These are phyloP conservation scores for Claviceps citrina DNA, from an alignment of 2,329 filamentous ascomycete species.

Conservation along the genomic window DNA sequence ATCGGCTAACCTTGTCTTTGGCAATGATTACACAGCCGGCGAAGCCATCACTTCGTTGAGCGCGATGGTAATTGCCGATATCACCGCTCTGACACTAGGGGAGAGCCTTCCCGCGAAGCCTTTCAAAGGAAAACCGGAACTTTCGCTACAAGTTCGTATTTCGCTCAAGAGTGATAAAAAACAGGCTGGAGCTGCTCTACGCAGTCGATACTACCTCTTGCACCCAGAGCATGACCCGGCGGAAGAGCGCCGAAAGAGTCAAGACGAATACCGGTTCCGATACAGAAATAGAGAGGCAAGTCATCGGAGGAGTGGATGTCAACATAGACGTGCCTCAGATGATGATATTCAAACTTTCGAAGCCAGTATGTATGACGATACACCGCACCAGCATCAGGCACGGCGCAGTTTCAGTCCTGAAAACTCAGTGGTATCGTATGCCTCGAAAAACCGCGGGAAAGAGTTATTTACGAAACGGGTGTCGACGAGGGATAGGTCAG, in stretches of 20 bases:
- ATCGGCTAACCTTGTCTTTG: conserved; percentile 75
- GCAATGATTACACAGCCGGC: conserved; percentile 33
- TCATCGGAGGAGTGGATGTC: conserved; percentile 16
- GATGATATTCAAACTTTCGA: conserved; percentile 46
- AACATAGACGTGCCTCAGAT: conserved; percentile 25
- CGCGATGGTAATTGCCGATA: conserved; percentile 35
- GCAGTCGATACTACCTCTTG: conserved; percentile 82
- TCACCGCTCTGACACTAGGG: conserved; percentile 39
- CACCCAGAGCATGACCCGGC: conserved; percentile 80
- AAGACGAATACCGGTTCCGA: conserved; percentile 40
- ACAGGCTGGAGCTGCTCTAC: conserved; percentile 56
- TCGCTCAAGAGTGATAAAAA: conserved; percentile 68
- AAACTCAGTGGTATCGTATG: conserved; percentile 16
- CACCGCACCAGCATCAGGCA: conserved; percentile 18
- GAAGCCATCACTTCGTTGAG: conserved; percentile 41
- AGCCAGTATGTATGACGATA: conserved; percentile 73
- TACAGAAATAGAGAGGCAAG: conserved; percentile 44
- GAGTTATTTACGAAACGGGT: conserved; percentile 45
- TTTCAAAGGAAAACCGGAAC: conserved; percentile 51
- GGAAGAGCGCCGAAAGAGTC: conserved; percentile 49
- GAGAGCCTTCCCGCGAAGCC: conserved; percentile 56
- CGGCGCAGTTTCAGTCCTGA: conserved; percentile 13
- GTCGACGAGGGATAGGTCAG: conserved; percentile 31
- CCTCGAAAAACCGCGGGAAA: conserved; percentile 32
- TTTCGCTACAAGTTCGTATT: conserved; percentile 55